These are phyloP conservation scores for Talinum fruticosum DNA, from an alignment of 148 eudicot genomes.

Conservation along the genomic window DNA sequence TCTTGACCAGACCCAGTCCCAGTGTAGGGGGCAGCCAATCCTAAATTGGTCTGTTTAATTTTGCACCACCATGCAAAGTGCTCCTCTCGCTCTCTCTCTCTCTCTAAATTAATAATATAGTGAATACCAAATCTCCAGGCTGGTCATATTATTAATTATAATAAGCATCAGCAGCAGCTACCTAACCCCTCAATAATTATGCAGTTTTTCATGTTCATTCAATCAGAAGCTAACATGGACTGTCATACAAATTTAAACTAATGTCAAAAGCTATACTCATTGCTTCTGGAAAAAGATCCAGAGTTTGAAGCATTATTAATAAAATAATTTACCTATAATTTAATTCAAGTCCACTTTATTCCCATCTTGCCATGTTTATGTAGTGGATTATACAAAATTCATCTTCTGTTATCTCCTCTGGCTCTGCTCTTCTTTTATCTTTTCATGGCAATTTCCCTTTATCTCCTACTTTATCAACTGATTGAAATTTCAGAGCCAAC, in stretches of 20 bases:
- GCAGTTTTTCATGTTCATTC: slow-evolving; percentile 2
- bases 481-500: not conserved
- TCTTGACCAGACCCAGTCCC: too few relatives aligned
- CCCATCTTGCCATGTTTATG: not conserved
- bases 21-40: too few relatives aligned
- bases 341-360: not conserved
- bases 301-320: not conserved
- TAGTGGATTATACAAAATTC: not conserved
- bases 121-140: not conserved
- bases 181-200: not conserved
- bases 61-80: too few relatives aligned
- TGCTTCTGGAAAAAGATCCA: not conserved
- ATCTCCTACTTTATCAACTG: not conserved
- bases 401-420: too few relatives aligned
- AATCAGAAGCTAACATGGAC: not conserved
- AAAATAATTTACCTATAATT: not conserved
- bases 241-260: not conserved
- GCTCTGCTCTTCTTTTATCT: not conserved
- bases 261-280: not conserved
- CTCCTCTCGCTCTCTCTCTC: not conserved
- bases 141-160: not conserved
- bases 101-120: not conserved
- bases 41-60: too few relatives aligned
- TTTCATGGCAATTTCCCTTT: not conserved
- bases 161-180: not conserved